Base-by-base conservation (phyloP, 306 rosid genomes). In the Quercus mongolica region DNA sequence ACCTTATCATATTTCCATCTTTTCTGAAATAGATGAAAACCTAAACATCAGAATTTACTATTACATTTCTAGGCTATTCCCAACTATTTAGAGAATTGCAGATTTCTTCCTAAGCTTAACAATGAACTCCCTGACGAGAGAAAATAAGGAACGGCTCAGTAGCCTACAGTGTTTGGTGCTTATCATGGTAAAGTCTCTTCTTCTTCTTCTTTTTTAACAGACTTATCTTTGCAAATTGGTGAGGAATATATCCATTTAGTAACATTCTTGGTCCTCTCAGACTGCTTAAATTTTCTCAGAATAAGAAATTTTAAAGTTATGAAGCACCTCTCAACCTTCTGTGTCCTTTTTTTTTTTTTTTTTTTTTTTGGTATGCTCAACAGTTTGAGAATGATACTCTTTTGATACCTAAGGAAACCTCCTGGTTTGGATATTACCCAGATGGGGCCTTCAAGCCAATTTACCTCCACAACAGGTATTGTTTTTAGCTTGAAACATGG, bases 341-440 rank as follows among this genome's bases (percentile, higher is more conserved):
- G 0, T 10, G 12, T 41, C 49, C 3, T 4, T 4, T 4, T 31
- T 30, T 30, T 41, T 85, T 28, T 28, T 28, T 56, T 64, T 74
- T 70, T 69, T 69, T 31, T 26, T 26, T 26, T 26, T 1, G 2
- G n/a, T 63, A 20, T 52, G 31, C 56, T 51, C 67, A 76, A 76
- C 93, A 96, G 99, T 93, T 89, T 79, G 87, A 91, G 90, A 71
- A 87, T 0, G 98, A 93, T 83, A 79, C 80, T 19, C 96, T 93
- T 57, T 78, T 96, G 81, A 87, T 96, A 72, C 98, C 97, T 0
- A 90, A 80, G 81, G 99, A 96, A 86, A 96, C 96, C 30, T 79
- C 99, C 74, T 93, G 97, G 98, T 96, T 96, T 81, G 98, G 97
- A 54, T 93, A 89, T 84, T 96, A 90, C 86, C 87, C 91, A 25